Evolutionary conservation across 768 basidiomycete species (phyloP).

Genomic region (Phlebiopsis flavidoalba): DNA sequence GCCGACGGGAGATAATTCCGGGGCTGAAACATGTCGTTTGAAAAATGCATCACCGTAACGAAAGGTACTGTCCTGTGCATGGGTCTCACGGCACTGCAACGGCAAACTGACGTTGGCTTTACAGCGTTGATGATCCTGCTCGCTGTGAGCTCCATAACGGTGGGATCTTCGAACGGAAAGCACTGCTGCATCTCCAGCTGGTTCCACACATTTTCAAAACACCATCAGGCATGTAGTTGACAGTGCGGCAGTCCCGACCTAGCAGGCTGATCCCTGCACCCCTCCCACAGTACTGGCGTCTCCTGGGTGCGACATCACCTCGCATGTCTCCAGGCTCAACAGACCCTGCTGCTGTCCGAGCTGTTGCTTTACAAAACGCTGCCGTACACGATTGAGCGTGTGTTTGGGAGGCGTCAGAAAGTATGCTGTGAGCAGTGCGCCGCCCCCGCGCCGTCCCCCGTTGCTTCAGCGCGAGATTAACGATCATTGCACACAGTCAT

Average conservation of each 20-base stretch:
- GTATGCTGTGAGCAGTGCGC: conserved; percentile 60
- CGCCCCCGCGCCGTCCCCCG: conserved; percentile 5
- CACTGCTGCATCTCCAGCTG: conserved; percentile 83
- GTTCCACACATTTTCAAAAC: conserved; percentile 85
- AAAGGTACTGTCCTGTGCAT: conserved; percentile 49
- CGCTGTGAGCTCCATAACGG: conserved; percentile 67
- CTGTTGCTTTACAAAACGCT: conserved; percentile 68
- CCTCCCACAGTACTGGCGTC: conserved; percentile 76
- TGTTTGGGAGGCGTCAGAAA: conserved; percentile 86
- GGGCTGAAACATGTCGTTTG: conserved; percentile 60
- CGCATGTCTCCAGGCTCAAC: conserved; percentile 80
- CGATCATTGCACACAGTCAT: conserved; percentile 52
- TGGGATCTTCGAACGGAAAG: conserved; percentile 79
- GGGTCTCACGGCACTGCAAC: not conserved
- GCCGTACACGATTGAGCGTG: conserved; percentile 72
- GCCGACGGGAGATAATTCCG: not conserved
- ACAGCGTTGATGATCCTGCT: conserved; percentile 73
- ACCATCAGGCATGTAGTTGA: conserved; percentile 68
- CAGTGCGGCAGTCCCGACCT: not conserved
- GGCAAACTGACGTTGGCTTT: conserved; percentile 1
- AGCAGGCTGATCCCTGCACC: not conserved
- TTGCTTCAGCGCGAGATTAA: not conserved
- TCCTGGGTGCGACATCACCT: conserved; percentile 68
- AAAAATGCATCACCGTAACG: conserved; percentile 77
- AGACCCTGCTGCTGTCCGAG: conserved; percentile 74